Evolutionary conservation across 805 yeast species (phyloP).

Genomic region (Wickerhamomyces subpelliculosus): DNA sequence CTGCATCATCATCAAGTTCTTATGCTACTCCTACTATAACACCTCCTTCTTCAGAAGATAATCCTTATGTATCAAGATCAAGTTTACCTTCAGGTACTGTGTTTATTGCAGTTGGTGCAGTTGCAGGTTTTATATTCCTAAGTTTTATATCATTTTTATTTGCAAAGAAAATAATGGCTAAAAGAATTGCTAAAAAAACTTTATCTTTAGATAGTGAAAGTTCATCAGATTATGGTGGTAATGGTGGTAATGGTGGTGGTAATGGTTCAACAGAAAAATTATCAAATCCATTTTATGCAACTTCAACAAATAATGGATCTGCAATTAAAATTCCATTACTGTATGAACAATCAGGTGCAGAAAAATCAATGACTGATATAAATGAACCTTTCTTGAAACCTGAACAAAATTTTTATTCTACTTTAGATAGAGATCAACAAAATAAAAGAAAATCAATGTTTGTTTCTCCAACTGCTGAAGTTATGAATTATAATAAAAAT

Average conservation of each 20-base stretch:
- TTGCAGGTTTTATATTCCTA: constrained; percentile 52
- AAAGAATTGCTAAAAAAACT: constrained; percentile 43
- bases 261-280: constrained; percentile 14
- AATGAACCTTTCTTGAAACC: constrained; percentile 1
- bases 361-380: constrained; percentile 10
- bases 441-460: constrained; percentile 40
- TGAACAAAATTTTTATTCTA: constrained; percentile 13
- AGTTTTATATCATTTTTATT: constrained; percentile 47
- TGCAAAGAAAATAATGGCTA: constrained; percentile 40
- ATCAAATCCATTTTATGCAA: constrained; percentile 7
- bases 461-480: constrained; percentile 77
- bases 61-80: constrained; percentile 56
- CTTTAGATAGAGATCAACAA: constrained; percentile 15
- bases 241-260: constrained; percentile 1
- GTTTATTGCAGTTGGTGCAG: constrained; percentile 72
- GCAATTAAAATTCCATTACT: constrained; percentile 13
- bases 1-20: constrained; percentile 13
- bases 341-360: constrained; percentile 11
- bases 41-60: constrained; percentile 49
- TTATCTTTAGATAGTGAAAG: constrained; percentile 18
- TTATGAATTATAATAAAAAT: constrained; percentile 39
- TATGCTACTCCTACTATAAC: constrained; percentile 28
- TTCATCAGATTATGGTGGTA: constrained; percentile 9
- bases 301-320: constrained; percentile 1
- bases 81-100: constrained; percentile 68